Evolutionary conservation across 2,329 filamentous ascomycete genomes (phyloP), one percentile per base, ranked within the genome.

Genomic region (Lizonia empirigonia): DNA sequence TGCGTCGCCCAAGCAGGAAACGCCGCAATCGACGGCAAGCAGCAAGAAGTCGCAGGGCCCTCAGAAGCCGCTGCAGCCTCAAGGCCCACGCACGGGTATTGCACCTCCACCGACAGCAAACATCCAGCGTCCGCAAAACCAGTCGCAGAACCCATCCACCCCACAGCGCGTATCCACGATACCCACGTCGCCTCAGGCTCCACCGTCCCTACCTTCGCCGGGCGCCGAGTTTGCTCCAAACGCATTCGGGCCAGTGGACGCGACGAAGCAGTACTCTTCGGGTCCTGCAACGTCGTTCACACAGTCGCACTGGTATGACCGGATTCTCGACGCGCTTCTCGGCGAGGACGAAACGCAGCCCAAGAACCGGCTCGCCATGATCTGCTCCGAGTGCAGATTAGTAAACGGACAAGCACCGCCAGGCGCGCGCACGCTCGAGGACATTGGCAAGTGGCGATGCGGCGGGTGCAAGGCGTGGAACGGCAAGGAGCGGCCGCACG

Each of bases 321-420:
- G 93, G 48, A 86, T 99, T 44, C 80, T 99, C 50, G 94, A 99
- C 67, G 84, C 96, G 0, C 84, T 99, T 20, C 82, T 99, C 0
- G 94, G 94, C 40, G 94, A 99, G 68, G 94, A 99, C 66, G 94
- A 99, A 74, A 95, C 90, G 4, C 86, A 89, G 10, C 85, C 93
- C 2, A 95, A 91, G 77, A 97, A 97, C 73, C 86, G 94, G 15
- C 85, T 96, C 51, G 93, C 86, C 7, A 79, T 99, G 58, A 90
- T 99, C 47, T 99, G 94, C 75, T 74, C 79, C 24, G 80, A 82
- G 30, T 99, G 94, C 71, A 82, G 90, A 23, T 82, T 97, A 1
- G 92, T 99, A 38, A 99, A 99, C 69, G 94, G 95, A 0, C 94
- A 97, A 70, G 94, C 94, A 3, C 92, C 94, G 1, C 93, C 94